Percentiles rank a stretch among this genome's conserved stretches.
These are phyloP conservation scores for Pouteria campechiana DNA, from an alignment of 179 eudicot species.

Conservation along the genomic window DNA sequence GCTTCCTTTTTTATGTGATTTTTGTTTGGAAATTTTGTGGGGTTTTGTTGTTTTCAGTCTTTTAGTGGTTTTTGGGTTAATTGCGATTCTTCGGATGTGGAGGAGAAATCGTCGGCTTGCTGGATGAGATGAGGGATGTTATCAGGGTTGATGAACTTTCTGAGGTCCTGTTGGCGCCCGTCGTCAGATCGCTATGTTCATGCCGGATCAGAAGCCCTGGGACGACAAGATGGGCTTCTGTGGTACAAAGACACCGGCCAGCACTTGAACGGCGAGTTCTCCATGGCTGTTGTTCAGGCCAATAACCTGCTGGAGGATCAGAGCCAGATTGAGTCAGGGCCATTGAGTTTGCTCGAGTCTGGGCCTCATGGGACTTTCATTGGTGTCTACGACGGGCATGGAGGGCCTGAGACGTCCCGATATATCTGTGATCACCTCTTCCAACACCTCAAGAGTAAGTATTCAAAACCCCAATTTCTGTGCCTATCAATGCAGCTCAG, in stretches of 20 bases:
- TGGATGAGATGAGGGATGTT: constrained; percentile 99
- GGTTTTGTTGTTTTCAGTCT: too few species aligned
- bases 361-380: constrained; percentile 86
- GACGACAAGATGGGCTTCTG: constrained; percentile 90
- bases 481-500: neutral
- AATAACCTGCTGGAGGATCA: constrained; percentile 93
- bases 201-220: constrained; percentile 55
- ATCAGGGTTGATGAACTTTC: constrained; percentile 72
- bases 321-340: constrained; percentile 87
- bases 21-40: too few species aligned
- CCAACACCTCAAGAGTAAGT: constrained; percentile 79
- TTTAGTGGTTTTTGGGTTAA: too few species aligned
- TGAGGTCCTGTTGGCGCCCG: constrained; percentile 88
- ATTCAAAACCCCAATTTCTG: neutral
- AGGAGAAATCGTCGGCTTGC: too few species aligned
- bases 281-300: constrained; percentile 98
- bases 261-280: constrained; percentile 84
- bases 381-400: constrained; percentile 94
- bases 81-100: too few species aligned
- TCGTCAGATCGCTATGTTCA: constrained; percentile 34
- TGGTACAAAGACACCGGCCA: constrained; percentile 94
- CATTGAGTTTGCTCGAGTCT: constrained; percentile 51
- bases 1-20: too few species aligned
- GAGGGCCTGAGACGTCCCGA: constrained; percentile 91
- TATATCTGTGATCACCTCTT: constrained; percentile 76